Percentiles rank a stretch among this genome's conserved stretches.
Conservation (phyloP, 495 filamentous ascomycete genomes). For the Lepraria neglecta region DNA sequence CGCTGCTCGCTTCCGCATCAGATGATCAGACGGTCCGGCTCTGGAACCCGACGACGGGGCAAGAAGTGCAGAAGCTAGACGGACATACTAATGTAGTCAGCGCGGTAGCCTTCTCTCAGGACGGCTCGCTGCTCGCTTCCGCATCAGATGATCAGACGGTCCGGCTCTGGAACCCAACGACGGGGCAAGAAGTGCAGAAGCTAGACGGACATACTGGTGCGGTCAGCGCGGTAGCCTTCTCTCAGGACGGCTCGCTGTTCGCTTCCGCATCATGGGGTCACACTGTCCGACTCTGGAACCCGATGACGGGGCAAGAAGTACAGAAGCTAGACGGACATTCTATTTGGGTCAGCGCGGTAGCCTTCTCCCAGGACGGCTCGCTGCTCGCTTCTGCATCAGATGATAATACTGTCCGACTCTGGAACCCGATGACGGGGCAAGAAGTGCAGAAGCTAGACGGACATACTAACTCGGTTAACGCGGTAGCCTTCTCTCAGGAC, state of each 20-base stretch:
- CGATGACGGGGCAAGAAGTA: too few relatives aligned
- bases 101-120: constrained; percentile 29
- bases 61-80: constrained; percentile 19
- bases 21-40: not conserved
- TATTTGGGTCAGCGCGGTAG: constrained; percentile 15
- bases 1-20: not conserved
- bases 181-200: too few relatives aligned
- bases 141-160: too few relatives aligned
- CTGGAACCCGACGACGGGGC: not conserved
- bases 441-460: constrained; percentile 9
- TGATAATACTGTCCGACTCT: constrained; percentile 35
- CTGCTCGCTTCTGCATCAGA: constrained; percentile 31
- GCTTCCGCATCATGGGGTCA: too few relatives aligned
- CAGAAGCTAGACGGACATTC: too few relatives aligned
- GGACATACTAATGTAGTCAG: constrained; percentile 22
- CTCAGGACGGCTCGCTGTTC: too few relatives aligned
- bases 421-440: constrained; percentile 33
- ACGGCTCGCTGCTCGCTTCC: constrained; percentile 30
- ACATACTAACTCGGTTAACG: not conserved
- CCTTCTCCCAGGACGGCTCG: constrained; percentile 32
- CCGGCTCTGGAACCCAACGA: too few relatives aligned
- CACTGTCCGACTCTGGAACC: too few relatives aligned
- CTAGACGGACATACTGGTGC: too few relatives aligned
- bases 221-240: too few relatives aligned
- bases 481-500: too few relatives aligned